phyloP scores from a whole-genome alignment of 768 basidiomycete species.

The Cystofilobasidium ferigula region DNA sequence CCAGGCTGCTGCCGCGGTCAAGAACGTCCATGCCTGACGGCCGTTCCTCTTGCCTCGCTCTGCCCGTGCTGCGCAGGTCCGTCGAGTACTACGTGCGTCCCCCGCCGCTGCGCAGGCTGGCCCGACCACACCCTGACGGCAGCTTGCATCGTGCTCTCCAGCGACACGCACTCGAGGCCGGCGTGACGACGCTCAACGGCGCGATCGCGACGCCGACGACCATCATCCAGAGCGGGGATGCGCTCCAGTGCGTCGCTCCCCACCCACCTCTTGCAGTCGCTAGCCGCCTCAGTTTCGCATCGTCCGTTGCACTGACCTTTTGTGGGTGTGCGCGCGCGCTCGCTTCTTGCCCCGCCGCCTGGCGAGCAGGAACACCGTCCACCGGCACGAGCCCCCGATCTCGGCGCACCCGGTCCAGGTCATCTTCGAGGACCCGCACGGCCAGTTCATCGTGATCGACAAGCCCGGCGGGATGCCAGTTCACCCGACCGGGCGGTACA shows the following conservation, averaged over 20 bases:
- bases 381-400: constrained; percentile 94
- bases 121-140: too few species aligned
- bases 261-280: constrained; percentile 28
- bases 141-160: too few species aligned
- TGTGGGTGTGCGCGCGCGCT: too few species aligned
- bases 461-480: constrained; percentile 96
- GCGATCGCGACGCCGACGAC: constrained; percentile 65
- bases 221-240: constrained; percentile 72
- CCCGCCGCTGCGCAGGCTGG: not conserved
- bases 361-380: constrained; percentile 64
- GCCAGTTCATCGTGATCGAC: constrained; percentile 80
- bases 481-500: constrained; percentile 83
- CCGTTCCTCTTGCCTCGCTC: too few species aligned
- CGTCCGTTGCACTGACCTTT: too few species aligned
- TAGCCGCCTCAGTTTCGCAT: constrained; percentile 23
- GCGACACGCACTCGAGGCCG: constrained; percentile 70
- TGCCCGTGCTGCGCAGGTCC: not conserved
- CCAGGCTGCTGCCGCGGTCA: too few species aligned
- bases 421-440: constrained; percentile 62
- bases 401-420: constrained; percentile 71
- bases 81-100: constrained; percentile 87
- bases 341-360: not conserved
- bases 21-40: too few species aligned
- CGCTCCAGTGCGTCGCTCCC: constrained; percentile 59
- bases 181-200: constrained; percentile 94